A percentile compares a stretch with the other conserved stretches of the same genome.
phyloP scores from a whole-genome alignment of 805 yeast genomes.

The Wickerhamomyces strasburgensis region DNA sequence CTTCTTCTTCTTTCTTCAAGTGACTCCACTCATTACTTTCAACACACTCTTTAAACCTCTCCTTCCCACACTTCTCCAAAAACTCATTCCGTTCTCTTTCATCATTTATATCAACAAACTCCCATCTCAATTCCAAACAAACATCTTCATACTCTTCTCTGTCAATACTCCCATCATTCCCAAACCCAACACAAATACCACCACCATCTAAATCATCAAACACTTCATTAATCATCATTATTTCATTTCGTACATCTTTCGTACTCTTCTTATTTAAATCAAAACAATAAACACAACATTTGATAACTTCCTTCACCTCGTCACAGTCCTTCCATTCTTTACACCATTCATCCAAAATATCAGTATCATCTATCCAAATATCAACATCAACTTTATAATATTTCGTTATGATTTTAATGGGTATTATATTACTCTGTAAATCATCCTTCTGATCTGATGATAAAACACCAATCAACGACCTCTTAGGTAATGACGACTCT shows the following conservation, averaged over 20 bases:
- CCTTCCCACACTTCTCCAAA: slow-evolving; percentile 38
- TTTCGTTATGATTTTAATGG: slow-evolving; percentile 25
- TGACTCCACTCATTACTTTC: slow-evolving; percentile 45
- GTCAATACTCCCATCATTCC: slow-evolving; percentile 21
- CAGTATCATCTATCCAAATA: slow-evolving; percentile 27
- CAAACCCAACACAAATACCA: slow-evolving; percentile 25
- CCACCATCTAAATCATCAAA: slow-evolving; percentile 9
- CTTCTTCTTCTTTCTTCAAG: background rate
- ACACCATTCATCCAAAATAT: slow-evolving; percentile 29
- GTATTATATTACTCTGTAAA: too few species aligned
- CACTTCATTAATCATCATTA: background rate
- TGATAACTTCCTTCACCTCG: slow-evolving; percentile 28
- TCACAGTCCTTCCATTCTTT: slow-evolving; percentile 9
- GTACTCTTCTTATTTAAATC: slow-evolving; percentile 1
- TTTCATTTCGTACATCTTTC: background rate
- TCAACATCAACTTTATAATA: slow-evolving; percentile 28
- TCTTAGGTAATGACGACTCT: background rate
- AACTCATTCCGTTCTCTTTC: slow-evolving; percentile 36
- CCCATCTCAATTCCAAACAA: slow-evolving; percentile 33
- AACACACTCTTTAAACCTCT: slow-evolving; percentile 40
- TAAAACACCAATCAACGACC: background rate
- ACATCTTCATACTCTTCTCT: slow-evolving; percentile 33
- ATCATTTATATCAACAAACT: slow-evolving; percentile 32
- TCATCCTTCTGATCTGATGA: background rate
- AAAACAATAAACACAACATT: slow-evolving; percentile 24